Conservation (phyloP, 1,139 yeast genomes). For the Saccharomyces hybrid region DNA sequence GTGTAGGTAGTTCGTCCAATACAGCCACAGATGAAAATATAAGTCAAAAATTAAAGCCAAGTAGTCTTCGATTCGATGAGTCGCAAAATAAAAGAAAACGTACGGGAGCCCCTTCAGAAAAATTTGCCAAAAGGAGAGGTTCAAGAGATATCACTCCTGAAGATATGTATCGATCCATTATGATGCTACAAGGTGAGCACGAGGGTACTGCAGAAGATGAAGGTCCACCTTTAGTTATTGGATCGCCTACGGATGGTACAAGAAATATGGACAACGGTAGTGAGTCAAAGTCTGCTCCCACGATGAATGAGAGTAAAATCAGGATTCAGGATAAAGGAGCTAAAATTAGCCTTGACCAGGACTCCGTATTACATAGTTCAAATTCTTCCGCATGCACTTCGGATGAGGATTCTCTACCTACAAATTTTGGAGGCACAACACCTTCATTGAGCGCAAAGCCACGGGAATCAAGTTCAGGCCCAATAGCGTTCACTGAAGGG, state of each 20-base stretch:
- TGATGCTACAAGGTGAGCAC: slow-evolving; percentile 58
- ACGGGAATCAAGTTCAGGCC: neutral
- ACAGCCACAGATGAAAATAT: neutral
- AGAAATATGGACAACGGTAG: neutral
- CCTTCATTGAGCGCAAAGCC: neutral
- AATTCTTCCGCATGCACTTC: neutral
- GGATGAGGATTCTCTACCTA: neutral
- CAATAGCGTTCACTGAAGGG: neutral
- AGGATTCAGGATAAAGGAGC: neutral
- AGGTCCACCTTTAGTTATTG: slow-evolving; percentile 76
- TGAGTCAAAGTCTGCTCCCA: neutral
- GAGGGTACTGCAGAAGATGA: slow-evolving; percentile 41
- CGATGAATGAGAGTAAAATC: neutral
- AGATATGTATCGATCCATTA: slow-evolving; percentile 76
- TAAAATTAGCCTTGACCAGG: neutral
- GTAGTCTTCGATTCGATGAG: slow-evolving; percentile 1
- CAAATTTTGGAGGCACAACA: neutral
- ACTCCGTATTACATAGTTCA: neutral
- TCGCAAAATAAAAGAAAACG: slow-evolving; percentile 1
- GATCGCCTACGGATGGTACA: slow-evolving; percentile 65
- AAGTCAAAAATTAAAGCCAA: slow-evolving; percentile 5
- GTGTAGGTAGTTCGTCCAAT: neutral
- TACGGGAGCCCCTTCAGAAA: slow-evolving; percentile 11
- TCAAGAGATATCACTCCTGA: slow-evolving; percentile 61
- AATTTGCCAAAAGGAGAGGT: slow-evolving; percentile 29